Evolutionary conservation across 2,329 filamentous ascomycete genomes (phyloP).

Genomic region (Pseudovirgaria hyperparasitica): DNA sequence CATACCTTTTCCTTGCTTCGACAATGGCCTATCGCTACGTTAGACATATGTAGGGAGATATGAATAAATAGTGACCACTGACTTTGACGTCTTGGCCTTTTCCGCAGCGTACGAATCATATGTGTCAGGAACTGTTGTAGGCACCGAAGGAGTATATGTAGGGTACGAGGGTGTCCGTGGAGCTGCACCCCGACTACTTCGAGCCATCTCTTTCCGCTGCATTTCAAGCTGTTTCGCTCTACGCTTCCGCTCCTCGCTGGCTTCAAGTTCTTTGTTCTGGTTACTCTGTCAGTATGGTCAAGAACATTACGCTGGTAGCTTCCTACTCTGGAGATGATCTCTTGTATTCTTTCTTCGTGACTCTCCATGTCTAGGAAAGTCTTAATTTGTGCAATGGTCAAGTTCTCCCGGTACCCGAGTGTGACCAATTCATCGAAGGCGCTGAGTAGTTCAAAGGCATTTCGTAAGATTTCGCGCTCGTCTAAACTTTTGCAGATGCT

Average conservation of each 20-base stretch:
- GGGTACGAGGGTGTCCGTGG: slow-evolving; percentile 74
- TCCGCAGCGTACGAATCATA: slow-evolving; percentile 94
- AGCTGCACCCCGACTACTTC: slow-evolving; percentile 35
- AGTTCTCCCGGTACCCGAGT: slow-evolving; percentile 87
- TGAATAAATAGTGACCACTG: slow-evolving; percentile 36
- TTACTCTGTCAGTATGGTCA: slow-evolving; percentile 12
- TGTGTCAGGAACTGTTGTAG: slow-evolving; percentile 61
- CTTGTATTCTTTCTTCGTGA: slow-evolving; percentile 97
- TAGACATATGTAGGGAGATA: slow-evolving; percentile 11
- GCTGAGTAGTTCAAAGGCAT: slow-evolving; percentile 91
- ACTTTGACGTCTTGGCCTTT: slow-evolving; percentile 84
- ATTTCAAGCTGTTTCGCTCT: slow-evolving; percentile 98
- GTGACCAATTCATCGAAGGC: slow-evolving; percentile 97
- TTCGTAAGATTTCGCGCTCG: slow-evolving; percentile 86
- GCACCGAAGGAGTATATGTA: slow-evolving; percentile 71
- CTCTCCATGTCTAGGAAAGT: slow-evolving; percentile 99
- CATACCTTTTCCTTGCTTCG: slow-evolving; percentile 92
- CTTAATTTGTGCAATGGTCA: slow-evolving; percentile 95
- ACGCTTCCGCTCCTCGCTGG: slow-evolving; percentile 93
- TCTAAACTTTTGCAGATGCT: slow-evolving; percentile 94
- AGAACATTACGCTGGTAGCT: background rate
- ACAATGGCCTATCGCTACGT: slow-evolving; percentile 37
- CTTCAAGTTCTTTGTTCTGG: slow-evolving; percentile 96
- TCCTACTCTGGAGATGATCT: slow-evolving; percentile 80
- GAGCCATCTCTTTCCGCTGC: slow-evolving; percentile 91